Conservation (phyloP, 306 rosid species). For the Leucaena leucocephala region DNA sequence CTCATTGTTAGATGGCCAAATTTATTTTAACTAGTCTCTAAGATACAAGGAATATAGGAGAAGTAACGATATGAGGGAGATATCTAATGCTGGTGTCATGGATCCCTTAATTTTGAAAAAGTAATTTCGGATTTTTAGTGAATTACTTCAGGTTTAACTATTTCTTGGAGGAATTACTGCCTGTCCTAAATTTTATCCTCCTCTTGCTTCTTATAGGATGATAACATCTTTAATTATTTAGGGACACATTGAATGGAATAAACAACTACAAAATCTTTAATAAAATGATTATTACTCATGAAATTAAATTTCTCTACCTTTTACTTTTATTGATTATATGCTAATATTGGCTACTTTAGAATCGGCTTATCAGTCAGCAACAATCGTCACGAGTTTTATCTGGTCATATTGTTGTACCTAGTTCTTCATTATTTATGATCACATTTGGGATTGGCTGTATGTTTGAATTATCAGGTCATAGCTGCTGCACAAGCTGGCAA, state of each 20-base stretch:
- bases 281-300: not conserved
- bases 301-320: not conserved
- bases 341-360: not conserved
- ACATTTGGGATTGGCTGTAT: slow-evolving; percentile 35
- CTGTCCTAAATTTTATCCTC: not conserved
- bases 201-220: not conserved
- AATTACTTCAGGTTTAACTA: not conserved
- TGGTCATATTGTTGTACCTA: not conserved
- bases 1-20: not conserved
- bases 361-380: not conserved
- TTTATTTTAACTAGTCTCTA: not conserved
- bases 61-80: not conserved
- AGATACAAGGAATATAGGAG: not conserved
- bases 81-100: not conserved
- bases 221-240: not conserved
- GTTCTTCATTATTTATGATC: not conserved
- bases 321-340: not conserved
- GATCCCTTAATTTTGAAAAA: not conserved
- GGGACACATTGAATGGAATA: not conserved
- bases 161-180: not conserved
- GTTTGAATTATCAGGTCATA: slow-evolving; percentile 67
- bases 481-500: slow-evolving; percentile 96
- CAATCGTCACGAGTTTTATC: not conserved
- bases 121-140: not conserved
- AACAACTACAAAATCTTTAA: not conserved